These are phyloP conservation scores for Cladosporium sp. DNA, from an alignment of 2,329 filamentous ascomycete genomes.

Conservation along the genomic window DNA sequence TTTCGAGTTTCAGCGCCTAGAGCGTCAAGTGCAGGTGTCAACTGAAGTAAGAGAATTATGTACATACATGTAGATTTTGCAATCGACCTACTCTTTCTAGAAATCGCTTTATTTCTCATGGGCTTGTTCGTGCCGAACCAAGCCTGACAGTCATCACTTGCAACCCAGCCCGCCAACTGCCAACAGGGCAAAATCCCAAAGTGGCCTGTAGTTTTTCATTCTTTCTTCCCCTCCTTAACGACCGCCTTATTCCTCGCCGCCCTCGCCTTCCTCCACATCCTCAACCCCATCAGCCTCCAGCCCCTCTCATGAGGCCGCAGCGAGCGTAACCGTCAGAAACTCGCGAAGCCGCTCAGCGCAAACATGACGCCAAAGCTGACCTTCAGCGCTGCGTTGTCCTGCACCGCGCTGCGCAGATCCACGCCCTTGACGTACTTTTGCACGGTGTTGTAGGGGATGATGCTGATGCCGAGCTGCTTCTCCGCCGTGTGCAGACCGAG, in stretches of 20 bases:
- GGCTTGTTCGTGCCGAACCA: not conserved
- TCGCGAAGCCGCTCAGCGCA: slow-evolving; percentile 66
- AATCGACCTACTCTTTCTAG: not conserved
- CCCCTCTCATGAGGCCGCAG: slow-evolving; percentile 23
- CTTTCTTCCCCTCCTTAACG: not conserved
- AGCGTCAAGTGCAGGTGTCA: no score
- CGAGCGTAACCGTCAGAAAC: slow-evolving; percentile 42
- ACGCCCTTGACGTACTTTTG: slow-evolving; percentile 54
- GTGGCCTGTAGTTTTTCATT: not conserved
- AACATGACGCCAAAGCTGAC: slow-evolving; percentile 72
- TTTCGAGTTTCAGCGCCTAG: no score
- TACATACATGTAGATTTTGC: not conserved
- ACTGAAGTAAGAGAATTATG: not conserved
- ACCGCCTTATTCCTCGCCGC: not conserved
- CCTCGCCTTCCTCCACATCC: slow-evolving; percentile 3
- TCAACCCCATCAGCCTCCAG: not conserved
- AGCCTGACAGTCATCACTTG: not conserved
- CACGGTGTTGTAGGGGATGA: slow-evolving; percentile 50
- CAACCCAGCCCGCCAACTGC: no score
- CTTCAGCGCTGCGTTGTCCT: slow-evolving; percentile 64
- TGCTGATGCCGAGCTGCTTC: slow-evolving; percentile 49
- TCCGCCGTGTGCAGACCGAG: slow-evolving; percentile 60
- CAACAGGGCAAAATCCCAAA: no score
- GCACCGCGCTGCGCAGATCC: slow-evolving; percentile 53
- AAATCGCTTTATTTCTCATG: not conserved